phyloP scores from a whole-genome alignment of 2,329 filamentous ascomycete species.

The Penicillium sp. region DNA sequence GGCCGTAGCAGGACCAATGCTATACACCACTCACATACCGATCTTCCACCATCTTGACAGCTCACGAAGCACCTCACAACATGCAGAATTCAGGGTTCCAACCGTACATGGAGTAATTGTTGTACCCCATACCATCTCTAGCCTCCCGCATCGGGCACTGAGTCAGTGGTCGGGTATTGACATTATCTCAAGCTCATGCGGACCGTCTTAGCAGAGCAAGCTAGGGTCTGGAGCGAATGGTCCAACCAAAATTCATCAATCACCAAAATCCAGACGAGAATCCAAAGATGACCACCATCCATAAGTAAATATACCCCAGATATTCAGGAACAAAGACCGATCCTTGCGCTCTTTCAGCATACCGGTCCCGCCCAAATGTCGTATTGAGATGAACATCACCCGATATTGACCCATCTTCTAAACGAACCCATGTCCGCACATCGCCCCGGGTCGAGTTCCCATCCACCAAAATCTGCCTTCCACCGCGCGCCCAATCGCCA shows the following conservation, averaged over 20 bases:
- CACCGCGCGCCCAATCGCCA: conserved; percentile 60
- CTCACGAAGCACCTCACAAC: too few relatives aligned
- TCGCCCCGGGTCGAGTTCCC: conserved; percentile 43
- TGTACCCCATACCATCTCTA: too few relatives aligned
- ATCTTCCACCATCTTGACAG: too few relatives aligned
- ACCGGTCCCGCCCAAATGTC: conserved; percentile 57
- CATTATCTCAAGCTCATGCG: neutral
- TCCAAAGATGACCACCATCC: conserved; percentile 1
- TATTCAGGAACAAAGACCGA: neutral
- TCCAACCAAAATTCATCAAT: neutral
- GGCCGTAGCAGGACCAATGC: neutral
- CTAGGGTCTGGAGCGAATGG: neutral
- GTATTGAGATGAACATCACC: conserved; percentile 55
- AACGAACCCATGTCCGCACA: conserved; percentile 58
- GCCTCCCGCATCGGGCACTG: neutral
- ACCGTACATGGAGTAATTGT: too few relatives aligned
- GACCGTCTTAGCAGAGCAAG: neutral
- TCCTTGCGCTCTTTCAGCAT: conserved; percentile 28
- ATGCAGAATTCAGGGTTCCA: too few relatives aligned
- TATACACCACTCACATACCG: too few relatives aligned
- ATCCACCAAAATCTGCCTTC: conserved; percentile 53
- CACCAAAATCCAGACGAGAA: neutral
- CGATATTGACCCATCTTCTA: conserved; percentile 55
- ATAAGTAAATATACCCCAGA: neutral
- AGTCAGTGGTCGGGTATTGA: neutral